Conservation (phyloP, 345 rosid species). For the Murraya paniculata region DNA sequence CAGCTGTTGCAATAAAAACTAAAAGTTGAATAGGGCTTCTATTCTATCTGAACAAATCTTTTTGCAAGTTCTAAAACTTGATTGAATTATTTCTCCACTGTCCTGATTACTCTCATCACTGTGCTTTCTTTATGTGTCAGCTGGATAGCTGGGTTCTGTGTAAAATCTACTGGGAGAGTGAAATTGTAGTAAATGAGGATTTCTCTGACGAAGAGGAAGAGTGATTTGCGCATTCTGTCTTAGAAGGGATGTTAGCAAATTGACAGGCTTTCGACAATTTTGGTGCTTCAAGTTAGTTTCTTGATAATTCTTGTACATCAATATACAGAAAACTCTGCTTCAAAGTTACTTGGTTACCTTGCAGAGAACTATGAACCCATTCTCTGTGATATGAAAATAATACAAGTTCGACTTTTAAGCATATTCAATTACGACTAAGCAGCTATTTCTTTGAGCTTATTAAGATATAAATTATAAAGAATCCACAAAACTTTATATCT, state of each 20-base stretch:
- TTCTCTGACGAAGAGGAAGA: constrained; percentile 4
- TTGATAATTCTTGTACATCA: neutral
- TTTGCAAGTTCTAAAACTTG: neutral
- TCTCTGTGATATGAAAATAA: neutral
- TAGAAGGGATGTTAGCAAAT: neutral
- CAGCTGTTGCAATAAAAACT: neutral
- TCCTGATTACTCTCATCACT: neutral
- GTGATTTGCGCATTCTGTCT: neutral
- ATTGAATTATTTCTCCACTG: neutral
- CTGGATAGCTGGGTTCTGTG: constrained; percentile 6
- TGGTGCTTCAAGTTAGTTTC: neutral
- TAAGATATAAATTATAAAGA: neutral
- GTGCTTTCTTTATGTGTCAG: neutral
- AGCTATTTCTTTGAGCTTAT: neutral
- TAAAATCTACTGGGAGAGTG: neutral
- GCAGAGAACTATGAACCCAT: neutral
- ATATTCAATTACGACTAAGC: neutral
- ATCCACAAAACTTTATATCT: neutral
- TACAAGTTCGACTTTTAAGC: neutral
- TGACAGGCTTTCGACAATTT: neutral
- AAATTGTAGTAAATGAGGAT: neutral
- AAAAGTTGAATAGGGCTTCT: neutral
- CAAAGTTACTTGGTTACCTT: neutral
- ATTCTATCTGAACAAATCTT: too few species aligned
- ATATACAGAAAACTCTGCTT: neutral